phyloP scores from a whole-genome alignment of 2,329 filamentous ascomycete genomes.

The Beauveria sp. region DNA sequence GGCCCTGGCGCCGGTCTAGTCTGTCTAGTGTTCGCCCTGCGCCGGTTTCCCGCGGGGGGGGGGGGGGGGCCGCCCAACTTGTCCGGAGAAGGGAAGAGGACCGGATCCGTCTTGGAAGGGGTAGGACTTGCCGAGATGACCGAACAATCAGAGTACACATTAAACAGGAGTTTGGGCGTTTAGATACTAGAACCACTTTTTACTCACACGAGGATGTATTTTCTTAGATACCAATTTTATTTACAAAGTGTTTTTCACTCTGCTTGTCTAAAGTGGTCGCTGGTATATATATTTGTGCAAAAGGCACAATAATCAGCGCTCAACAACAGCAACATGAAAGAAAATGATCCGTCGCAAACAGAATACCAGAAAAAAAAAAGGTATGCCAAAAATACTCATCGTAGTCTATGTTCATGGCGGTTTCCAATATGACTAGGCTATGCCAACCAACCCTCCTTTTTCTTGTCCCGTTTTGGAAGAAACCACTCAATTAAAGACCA shows the following conservation, averaged over 20 bases:
- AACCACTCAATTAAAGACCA: neutral
- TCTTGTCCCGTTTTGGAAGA: neutral
- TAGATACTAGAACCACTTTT: neutral
- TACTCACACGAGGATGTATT: neutral
- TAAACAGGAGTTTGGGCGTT: neutral
- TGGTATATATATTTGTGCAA: neutral
- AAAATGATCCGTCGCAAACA: neutral
- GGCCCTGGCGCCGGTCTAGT: too few relatives aligned
- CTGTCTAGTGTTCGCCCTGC: too few relatives aligned
- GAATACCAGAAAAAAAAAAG: neutral
- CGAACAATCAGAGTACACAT: neutral
- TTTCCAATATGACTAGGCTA: conserved; percentile 1
- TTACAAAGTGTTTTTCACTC: conserved; percentile 3
- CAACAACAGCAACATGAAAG: neutral
- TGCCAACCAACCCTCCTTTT: neutral
- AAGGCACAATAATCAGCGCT: neutral
- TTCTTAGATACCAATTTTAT: conserved; percentile 3
- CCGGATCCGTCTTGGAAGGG: too few relatives aligned
- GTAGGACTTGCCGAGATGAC: too few relatives aligned
- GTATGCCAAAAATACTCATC: neutral
- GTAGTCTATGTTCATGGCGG: neutral
- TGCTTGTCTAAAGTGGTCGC: neutral
- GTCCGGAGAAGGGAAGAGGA: neutral
- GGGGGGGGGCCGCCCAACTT: too few relatives aligned
- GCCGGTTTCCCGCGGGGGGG: too few relatives aligned